A percentile compares a stretch with the other conserved stretches of the same genome.
Conservation (phyloP, 108 stramenopile genomes). For the Nannochloropsis gaditana region DNA sequence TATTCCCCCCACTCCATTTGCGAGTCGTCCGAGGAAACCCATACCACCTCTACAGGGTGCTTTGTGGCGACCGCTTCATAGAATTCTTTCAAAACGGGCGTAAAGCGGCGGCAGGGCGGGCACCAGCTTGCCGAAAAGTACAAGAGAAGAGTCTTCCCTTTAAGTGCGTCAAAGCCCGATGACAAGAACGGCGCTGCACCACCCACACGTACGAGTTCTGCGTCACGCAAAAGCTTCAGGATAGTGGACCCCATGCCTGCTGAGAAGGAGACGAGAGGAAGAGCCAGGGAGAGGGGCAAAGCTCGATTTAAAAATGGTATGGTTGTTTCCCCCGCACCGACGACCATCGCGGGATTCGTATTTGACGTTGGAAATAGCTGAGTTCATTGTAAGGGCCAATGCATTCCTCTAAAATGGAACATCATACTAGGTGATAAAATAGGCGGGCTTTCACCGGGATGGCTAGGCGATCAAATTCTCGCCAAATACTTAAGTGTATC, state of each 20-base stretch:
- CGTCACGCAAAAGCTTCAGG: not conserved
- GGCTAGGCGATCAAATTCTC: too few relatives aligned
- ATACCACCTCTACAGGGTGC: not conserved
- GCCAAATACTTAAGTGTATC: too few relatives aligned
- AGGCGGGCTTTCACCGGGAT: too few relatives aligned
- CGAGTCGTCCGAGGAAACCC: not conserved
- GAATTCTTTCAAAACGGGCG: not conserved
- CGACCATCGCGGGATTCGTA: too few relatives aligned
- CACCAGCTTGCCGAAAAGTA: slow-evolving; percentile 25
- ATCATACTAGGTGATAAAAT: too few relatives aligned
- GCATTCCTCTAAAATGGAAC: too few relatives aligned
- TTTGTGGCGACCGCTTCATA: not conserved
- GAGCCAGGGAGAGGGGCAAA: too few relatives aligned
- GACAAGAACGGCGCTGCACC: not conserved
- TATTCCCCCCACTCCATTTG: slow-evolving; percentile 3
- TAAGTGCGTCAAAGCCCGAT: not conserved
- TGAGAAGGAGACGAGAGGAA: too few relatives aligned
- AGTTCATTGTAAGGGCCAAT: too few relatives aligned
- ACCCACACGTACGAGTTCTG: not conserved
- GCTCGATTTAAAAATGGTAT: too few relatives aligned
- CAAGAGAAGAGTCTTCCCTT: slow-evolving; percentile 13
- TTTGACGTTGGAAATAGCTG: too few relatives aligned
- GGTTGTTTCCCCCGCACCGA: too few relatives aligned
- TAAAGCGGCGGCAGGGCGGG: slow-evolving; percentile 24
- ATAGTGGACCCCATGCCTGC: not conserved